phyloP scores from a whole-genome alignment of 768 basidiomycete genomes.

The Suillus alpinus region DNA sequence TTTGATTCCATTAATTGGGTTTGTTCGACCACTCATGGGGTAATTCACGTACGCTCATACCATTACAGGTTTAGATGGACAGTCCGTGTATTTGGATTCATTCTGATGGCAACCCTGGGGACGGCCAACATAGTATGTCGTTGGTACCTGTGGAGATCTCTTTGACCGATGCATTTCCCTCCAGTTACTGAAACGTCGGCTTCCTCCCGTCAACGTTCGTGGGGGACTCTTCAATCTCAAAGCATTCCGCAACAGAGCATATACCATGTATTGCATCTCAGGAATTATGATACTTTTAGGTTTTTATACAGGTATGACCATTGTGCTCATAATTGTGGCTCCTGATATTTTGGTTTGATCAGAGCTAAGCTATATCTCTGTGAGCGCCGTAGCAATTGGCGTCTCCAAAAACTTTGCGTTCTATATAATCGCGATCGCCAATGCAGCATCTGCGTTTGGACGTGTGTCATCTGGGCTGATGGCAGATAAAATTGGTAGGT shows the following conservation, averaged over 20 bases:
- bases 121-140: slow-evolving; percentile 49
- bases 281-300: slow-evolving; percentile 61
- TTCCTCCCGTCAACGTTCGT: slow-evolving; percentile 49
- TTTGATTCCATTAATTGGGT: slow-evolving; percentile 56
- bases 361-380: slow-evolving; percentile 69
- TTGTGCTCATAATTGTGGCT: background rate
- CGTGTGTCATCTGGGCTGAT: slow-evolving; percentile 52
- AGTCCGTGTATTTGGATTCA: slow-evolving; percentile 65
- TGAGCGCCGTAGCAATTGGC: slow-evolving; percentile 51
- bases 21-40: slow-evolving; percentile 14
- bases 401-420: slow-evolving; percentile 51
- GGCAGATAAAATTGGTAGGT: slow-evolving; percentile 51
- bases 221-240: slow-evolving; percentile 58
- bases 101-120: slow-evolving; percentile 50
- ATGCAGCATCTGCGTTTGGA: slow-evolving; percentile 54
- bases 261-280: slow-evolving; percentile 55
- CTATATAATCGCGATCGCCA: slow-evolving; percentile 67
- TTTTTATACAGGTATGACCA: slow-evolving; percentile 55
- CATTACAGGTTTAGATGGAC: slow-evolving; percentile 68
- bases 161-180: background rate
- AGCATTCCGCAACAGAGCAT: slow-evolving; percentile 48
- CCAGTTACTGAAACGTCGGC: slow-evolving; percentile 39
- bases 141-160: slow-evolving; percentile 11
- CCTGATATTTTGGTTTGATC: slow-evolving; percentile 10
- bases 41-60: background rate